Evolutionary conservation across 2,329 filamentous ascomycete species (phyloP).

Genomic region (Sporothrix euskadiensis): DNA sequence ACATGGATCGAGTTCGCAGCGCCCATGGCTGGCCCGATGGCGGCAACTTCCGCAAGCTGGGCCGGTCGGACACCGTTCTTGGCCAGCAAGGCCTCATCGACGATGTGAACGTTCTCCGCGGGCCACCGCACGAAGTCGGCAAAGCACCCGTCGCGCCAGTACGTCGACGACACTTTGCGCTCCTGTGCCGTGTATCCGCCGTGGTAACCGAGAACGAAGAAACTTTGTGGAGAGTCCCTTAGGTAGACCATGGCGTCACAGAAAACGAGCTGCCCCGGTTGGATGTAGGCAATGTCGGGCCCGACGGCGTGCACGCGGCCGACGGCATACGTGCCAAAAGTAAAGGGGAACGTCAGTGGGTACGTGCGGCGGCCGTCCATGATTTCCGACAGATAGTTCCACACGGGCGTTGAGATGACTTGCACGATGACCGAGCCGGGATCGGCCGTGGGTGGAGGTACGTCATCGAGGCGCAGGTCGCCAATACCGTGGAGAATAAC

Average conservation of each 20-base stretch:
- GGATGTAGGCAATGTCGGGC: background rate
- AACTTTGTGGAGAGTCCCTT: background rate
- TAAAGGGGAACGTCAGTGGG: constrained; percentile 2
- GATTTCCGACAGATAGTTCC: constrained; percentile 1
- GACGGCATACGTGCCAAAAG: background rate
- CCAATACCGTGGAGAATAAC: background rate
- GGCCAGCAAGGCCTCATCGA: background rate
- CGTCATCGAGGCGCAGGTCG: background rate
- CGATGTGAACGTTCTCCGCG: background rate
- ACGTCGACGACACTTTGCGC: background rate
- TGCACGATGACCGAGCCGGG: background rate
- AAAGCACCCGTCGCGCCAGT: background rate
- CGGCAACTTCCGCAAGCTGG: background rate
- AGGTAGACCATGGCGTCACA: background rate
- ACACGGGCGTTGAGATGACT: background rate
- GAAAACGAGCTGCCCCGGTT: background rate
- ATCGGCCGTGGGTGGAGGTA: background rate
- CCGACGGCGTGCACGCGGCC: background rate
- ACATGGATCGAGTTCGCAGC: background rate
- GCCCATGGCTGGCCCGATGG: background rate
- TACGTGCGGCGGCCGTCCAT: constrained; percentile 1
- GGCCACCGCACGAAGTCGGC: background rate
- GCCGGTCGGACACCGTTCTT: no score
- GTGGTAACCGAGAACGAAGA: constrained; percentile 7
- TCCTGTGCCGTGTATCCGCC: background rate